Conservation (phyloP, 306 rosid species). For the Ormosia emarginata region DNA sequence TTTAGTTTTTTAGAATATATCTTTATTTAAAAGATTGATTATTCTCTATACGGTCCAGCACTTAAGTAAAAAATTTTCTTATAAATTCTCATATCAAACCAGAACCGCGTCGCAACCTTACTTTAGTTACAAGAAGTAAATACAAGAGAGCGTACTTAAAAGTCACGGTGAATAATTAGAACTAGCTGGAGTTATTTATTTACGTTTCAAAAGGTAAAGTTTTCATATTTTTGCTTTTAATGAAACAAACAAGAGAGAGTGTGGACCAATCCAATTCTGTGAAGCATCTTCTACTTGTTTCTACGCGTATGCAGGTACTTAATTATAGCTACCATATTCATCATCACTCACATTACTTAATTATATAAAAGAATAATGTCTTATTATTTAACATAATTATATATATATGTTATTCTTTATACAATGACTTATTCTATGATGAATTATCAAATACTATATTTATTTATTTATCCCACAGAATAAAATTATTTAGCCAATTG, state of each 20-base stretch:
- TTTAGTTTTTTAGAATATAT: too few species aligned
- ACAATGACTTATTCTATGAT: not conserved
- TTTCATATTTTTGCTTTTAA: slow-evolving; percentile 27
- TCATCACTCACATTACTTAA: not conserved
- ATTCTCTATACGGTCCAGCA: too few species aligned
- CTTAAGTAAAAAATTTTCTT: too few species aligned
- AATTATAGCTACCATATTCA: not conserved
- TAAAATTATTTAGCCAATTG: not conserved
- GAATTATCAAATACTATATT: too few species aligned
- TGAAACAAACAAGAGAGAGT: slow-evolving; percentile 1
- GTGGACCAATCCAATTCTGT: slow-evolving; percentile 15
- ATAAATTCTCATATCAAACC: too few species aligned
- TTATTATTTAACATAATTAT: too few species aligned
- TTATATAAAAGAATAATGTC: not conserved
- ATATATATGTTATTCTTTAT: not conserved
- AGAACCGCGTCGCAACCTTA: not conserved
- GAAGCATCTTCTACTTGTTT: not conserved
- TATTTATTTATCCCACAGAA: not conserved
- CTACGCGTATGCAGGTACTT: not conserved
- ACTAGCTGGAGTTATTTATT: not conserved
- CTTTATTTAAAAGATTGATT: too few species aligned
- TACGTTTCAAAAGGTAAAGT: not conserved
- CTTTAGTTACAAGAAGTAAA: not conserved
- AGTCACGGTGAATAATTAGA: not conserved
- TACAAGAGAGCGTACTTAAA: not conserved